A percentile compares a stretch with the other conserved stretches of the same genome.
These are phyloP conservation scores for Xylaria sp. DNA, from an alignment of 2,329 filamentous ascomycete species.

Conservation along the genomic window DNA sequence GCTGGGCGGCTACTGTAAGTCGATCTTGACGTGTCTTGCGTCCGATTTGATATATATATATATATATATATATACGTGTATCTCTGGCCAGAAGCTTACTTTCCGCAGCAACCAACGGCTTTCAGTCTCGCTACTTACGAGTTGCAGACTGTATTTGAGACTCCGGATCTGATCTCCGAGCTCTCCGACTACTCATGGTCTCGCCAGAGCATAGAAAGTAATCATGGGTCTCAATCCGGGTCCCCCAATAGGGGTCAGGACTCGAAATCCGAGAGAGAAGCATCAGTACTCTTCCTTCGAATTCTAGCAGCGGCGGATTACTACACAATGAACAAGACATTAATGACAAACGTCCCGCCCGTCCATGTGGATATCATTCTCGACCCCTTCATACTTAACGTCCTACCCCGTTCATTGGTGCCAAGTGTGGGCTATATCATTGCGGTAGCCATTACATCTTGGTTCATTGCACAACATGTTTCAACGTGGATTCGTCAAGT, in stretches of 20 bases:
- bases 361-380: conserved; percentile 82
- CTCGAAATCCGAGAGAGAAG: conserved; percentile 25
- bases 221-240: conserved; percentile 14
- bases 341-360: conserved; percentile 75
- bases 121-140: conserved; percentile 72
- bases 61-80: conserved; percentile 3
- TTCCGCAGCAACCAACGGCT: conserved; percentile 76
- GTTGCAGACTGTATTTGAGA: conserved; percentile 62
- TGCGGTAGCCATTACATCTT: conserved; percentile 56
- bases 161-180: conserved; percentile 65
- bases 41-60: conserved; percentile 16
- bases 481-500: conserved; percentile 37
- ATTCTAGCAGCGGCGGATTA: conserved; percentile 82
- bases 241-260: conserved; percentile 1
- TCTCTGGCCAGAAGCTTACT: conserved; percentile 14
- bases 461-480: conserved; percentile 46
- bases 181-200: conserved; percentile 63
- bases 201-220: conserved; percentile 42
- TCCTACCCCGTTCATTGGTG: conserved; percentile 76
- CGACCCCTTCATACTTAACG: conserved; percentile 80
- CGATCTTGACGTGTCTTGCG: neutral
- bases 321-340: conserved; percentile 70
- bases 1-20: conserved; percentile 90
- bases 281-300: conserved; percentile 70
- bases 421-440: conserved; percentile 72